Evolutionary conservation across 805 yeast genomes (phyloP), one percentile per base, ranked within the genome.

Genomic region (Saccharomycopsis capsularis): DNA sequence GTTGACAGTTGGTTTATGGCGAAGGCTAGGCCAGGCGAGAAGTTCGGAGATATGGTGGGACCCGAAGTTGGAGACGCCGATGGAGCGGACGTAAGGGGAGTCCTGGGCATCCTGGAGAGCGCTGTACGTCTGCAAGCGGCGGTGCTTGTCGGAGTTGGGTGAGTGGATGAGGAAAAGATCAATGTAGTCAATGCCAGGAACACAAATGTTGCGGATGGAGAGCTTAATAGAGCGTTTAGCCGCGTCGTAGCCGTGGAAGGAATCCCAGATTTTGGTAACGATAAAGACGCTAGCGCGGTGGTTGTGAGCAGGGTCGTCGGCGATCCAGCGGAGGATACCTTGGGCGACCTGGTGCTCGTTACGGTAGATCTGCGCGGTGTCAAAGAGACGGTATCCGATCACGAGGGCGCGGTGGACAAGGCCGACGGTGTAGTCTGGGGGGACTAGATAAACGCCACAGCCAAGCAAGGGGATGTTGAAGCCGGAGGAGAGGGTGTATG

Each of bases 11-110:
- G 80, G 80, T 56, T 51, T 60, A 52, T 62, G 59, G 46, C 63
- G 65, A 37, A 79, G 64, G 2, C 67, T 75, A 9, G 63, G 63
- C 71, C 77, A 74, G 3, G 59, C 59, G 35, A 74, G 58, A 21
- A 82, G 61, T 60, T 81, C 84, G 56, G 77, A 63, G 24, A 81
- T 57, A 58, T 81, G 85, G 43, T 70, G 68, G 21, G 67, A 60
- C 16, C 84, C 84, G 58, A 70, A 81, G 62, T 81, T 81, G 32
- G 85, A 78, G 7, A 82, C 85, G 21, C 87, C 87, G 48, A 82
- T 75, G 42, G 67, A 67, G 54, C 68, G 70, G 23, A 79, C 70
- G 42, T 59, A 64, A 15, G 83, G 84, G 5, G 64, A 61, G 24
- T 63, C 73, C 7, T 74, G 80, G 3, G 73, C 73, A 48, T 78